These are phyloP conservation scores for Curvularia spicifera DNA, from an alignment of 2,329 filamentous ascomycete genomes.

Conservation along the genomic window DNA sequence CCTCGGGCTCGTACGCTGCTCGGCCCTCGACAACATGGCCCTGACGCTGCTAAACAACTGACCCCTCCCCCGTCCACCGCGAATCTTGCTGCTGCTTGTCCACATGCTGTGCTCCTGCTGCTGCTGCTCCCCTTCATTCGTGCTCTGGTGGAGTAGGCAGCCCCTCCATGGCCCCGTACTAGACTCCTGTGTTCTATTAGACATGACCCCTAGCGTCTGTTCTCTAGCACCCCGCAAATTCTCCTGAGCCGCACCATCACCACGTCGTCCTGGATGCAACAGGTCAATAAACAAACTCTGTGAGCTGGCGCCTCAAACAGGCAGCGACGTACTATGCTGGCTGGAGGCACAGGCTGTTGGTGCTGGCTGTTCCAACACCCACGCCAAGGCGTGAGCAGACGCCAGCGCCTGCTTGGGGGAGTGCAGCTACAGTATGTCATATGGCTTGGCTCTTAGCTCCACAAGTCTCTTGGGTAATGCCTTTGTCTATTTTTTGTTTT, in stretches of 20 bases:
- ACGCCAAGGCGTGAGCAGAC: constrained; percentile 18
- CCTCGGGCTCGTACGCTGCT: constrained; percentile 16
- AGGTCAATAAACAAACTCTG: constrained; percentile 1
- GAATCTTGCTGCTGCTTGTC: background rate
- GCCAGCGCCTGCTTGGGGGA: constrained; percentile 22
- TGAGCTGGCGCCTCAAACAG: background rate
- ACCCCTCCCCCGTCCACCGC: constrained; percentile 31
- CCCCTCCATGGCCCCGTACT: background rate
- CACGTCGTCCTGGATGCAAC: background rate
- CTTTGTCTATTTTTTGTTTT: constrained; percentile 13
- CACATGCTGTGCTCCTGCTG: background rate
- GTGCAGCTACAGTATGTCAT: constrained; percentile 18
- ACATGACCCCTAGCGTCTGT: constrained; percentile 9
- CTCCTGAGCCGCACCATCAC: background rate
- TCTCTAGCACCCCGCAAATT: constrained; percentile 13
- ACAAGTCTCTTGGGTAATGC: background rate
- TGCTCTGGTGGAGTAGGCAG: background rate
- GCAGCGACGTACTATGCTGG: background rate
- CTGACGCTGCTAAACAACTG: background rate
- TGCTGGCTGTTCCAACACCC: background rate
- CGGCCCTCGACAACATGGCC: background rate
- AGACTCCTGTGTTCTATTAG: background rate
- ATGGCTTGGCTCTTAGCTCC: constrained; percentile 26
- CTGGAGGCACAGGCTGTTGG: background rate
- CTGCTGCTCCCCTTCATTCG: background rate